Conservation (phyloP, 495 filamentous ascomycete species). For the Lophium mytilinum region DNA sequence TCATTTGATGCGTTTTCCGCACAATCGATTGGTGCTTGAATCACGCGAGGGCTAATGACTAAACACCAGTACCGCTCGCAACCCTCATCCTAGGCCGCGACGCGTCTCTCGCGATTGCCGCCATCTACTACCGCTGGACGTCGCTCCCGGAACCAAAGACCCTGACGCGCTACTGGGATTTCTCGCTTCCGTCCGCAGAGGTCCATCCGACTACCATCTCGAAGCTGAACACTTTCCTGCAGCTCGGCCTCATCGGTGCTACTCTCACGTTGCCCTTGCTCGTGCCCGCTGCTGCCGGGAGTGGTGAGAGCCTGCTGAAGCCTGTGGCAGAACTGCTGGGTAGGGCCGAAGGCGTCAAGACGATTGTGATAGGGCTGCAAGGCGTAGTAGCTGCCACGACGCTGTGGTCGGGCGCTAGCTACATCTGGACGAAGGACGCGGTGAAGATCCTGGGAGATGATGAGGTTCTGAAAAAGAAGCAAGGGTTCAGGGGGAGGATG, state of each 20-base stretch:
- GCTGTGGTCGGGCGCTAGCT: slow-evolving; percentile 34
- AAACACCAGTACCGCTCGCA: slow-evolving; percentile 65
- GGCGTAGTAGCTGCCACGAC: slow-evolving; percentile 35
- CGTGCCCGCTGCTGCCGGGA: neutral
- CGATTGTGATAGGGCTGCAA: slow-evolving; percentile 24
- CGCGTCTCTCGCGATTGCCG: slow-evolving; percentile 73
- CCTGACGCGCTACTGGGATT: slow-evolving; percentile 93
- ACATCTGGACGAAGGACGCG: slow-evolving; percentile 30
- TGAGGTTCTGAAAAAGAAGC: slow-evolving; percentile 34
- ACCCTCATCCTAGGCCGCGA: slow-evolving; percentile 85
- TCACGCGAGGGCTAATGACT: too few relatives aligned
- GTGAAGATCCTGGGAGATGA: slow-evolving; percentile 35
- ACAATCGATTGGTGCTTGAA: too few relatives aligned
- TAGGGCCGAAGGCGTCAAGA: slow-evolving; percentile 16
- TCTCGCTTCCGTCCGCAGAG: slow-evolving; percentile 84
- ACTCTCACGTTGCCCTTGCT: slow-evolving; percentile 15
- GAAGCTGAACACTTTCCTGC: slow-evolving; percentile 51
- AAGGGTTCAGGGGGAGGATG: slow-evolving; percentile 32
- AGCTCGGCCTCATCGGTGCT: slow-evolving; percentile 34
- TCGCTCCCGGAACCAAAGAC: slow-evolving; percentile 90
- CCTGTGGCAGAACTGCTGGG: slow-evolving; percentile 6
- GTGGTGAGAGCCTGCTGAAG: neutral
- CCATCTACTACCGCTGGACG: slow-evolving; percentile 92
- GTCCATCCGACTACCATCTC: slow-evolving; percentile 86
- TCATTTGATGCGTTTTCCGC: too few relatives aligned